A percentile compares a stretch with the other conserved stretches of the same genome.
phyloP scores from a whole-genome alignment of 768 basidiomycete species.

The Phlegmacium glaucopus region DNA sequence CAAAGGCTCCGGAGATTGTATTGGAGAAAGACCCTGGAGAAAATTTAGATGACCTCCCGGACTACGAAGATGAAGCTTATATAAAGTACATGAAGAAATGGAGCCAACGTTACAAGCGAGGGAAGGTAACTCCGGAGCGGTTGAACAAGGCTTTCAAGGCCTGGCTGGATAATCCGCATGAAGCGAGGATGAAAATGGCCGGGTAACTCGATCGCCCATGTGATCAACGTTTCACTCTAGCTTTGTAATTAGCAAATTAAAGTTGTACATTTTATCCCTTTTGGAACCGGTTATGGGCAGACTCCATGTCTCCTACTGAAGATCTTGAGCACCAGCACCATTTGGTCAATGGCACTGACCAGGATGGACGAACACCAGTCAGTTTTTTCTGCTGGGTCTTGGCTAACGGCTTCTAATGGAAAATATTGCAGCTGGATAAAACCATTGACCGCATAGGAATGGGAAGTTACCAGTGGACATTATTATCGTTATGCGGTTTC shows the following conservation, averaged over 20 bases:
- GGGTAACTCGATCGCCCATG: too few relatives aligned
- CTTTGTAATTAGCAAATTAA: too few relatives aligned
- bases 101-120: slow-evolving; percentile 21
- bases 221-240: too few relatives aligned
- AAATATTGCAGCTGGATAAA: slow-evolving; percentile 52
- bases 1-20: slow-evolving; percentile 13
- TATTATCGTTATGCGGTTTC: slow-evolving; percentile 83
- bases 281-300: slow-evolving; percentile 46
- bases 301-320: slow-evolving; percentile 27
- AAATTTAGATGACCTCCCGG: not conserved
- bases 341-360: slow-evolving; percentile 24
- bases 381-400: slow-evolving; percentile 7
- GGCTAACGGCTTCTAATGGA: slow-evolving; percentile 10
- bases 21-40: slow-evolving; percentile 27
- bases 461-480: slow-evolving; percentile 85
- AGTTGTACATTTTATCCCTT: too few relatives aligned
- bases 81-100: slow-evolving; percentile 25
- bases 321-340: slow-evolving; percentile 34
- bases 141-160: slow-evolving; percentile 14
- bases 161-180: slow-evolving; percentile 8
- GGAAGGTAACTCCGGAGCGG: slow-evolving; percentile 19
- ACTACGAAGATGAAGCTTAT: slow-evolving; percentile 17
- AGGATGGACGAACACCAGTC: slow-evolving; percentile 50
- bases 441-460: slow-evolving; percentile 91
- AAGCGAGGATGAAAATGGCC: not conserved